Evolutionary conservation across 495 filamentous ascomycete species (phyloP).

Genomic region (Annulohypoxylon moriforme): DNA sequence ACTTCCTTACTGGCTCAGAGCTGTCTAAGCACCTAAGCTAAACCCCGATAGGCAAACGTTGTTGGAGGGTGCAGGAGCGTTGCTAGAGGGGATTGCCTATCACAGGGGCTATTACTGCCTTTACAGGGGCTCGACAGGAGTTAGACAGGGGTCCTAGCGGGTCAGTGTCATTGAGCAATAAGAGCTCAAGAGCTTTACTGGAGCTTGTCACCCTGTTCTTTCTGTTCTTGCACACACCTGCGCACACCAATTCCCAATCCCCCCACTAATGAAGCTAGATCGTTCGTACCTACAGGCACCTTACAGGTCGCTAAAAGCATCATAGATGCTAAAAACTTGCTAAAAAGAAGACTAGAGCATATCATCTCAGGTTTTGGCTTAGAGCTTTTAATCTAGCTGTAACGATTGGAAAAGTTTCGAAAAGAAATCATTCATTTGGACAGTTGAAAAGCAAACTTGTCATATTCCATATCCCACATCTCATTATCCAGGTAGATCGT

Average conservation of each 20-base stretch:
- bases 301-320: conserved; percentile 12
- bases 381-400: conserved; percentile 32
- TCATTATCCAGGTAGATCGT: not conserved
- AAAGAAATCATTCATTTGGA: not conserved
- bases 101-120: conserved; percentile 28
- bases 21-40: conserved; percentile 38
- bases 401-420: conserved; percentile 20
- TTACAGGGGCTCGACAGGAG: conserved; percentile 32
- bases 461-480: too few species aligned
- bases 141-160: conserved; percentile 27
- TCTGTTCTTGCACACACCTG: conserved; percentile 15
- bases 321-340: not conserved
- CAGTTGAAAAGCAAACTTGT: conserved; percentile 15
- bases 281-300: conserved; percentile 13
- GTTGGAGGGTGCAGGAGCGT: too few species aligned
- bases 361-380: not conserved
- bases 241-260: conserved; percentile 16
- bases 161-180: conserved; percentile 42
- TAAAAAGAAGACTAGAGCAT: conserved; percentile 1
- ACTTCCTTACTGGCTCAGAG: conserved; percentile 24
- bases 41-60: conserved; percentile 37
- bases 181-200: conserved; percentile 21
- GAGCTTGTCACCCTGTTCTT: conserved; percentile 6
- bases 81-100: conserved; percentile 36
- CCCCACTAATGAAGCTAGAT: conserved; percentile 14